Evolutionary conservation across 2,329 filamentous ascomycete genomes (phyloP), one percentile per base, ranked within the genome.

Genomic region (Colletotrichum filicis): DNA sequence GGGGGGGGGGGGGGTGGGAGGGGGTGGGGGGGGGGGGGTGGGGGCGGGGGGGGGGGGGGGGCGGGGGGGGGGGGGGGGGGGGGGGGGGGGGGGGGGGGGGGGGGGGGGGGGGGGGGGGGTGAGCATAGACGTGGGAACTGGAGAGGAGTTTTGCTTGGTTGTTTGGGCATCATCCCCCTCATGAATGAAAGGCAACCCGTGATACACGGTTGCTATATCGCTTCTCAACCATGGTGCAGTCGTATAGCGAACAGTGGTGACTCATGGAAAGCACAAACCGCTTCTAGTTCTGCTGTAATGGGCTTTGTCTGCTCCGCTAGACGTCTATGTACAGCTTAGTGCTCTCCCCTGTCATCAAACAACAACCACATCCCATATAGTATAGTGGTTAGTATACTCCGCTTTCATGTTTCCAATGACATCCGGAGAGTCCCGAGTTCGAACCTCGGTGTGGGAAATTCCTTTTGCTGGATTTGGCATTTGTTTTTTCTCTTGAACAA

Each of bases 111-210:
- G 66, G 63, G 59, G 42, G 71, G 37, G 37, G 71, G 56, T 55
- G 73, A 62, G 32, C 66, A 74, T 74, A 74, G 73, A 74, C 24
- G 62, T 30, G 42, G 19, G 71, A 59, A 57, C 63, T 59, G 66
- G 66, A 73, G 61, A 64, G 73, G 73, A 74, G 66, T 74, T 74
- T 72, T 71, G 62, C 63, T 74, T 73, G 66, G 66, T 66, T 66
- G 46, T 53, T 53, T 68, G 63, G 68, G 71, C 60, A 73, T 71
- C 71, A 73, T 71, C 71, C 71, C 62, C 42, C 71, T 74, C 56
- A 74, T 73, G 62, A 74, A 72, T 72, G 58, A 74, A 74, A 58
- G 61, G 66, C 67, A 46, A 19, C 66, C 71, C 59, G 35, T 46
- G 46, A 28, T 57, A 61, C 64, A 68, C 19, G 68, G 68, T 60